Conservation (phyloP, 768 basidiomycete genomes). For the Agrocybe pediades region DNA sequence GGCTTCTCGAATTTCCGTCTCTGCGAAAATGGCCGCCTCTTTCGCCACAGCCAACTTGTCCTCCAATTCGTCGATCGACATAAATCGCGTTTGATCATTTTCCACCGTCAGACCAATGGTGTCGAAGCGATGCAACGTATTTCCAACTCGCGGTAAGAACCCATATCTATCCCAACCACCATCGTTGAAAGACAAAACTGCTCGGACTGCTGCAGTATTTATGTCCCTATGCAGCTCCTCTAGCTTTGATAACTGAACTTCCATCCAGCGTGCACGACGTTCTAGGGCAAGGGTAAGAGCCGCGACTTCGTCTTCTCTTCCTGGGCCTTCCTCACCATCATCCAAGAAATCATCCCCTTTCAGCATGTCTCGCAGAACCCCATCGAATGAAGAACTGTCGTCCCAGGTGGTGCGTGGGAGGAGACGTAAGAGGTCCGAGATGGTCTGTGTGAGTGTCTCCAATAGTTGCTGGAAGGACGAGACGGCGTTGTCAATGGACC, state of each 20-base stretch:
- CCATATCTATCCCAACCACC: constrained; percentile 77
- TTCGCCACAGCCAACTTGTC: constrained; percentile 70
- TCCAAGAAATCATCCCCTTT: constrained; percentile 88
- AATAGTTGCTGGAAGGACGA: constrained; percentile 88
- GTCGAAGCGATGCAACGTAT: constrained; percentile 70
- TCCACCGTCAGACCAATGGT: constrained; percentile 59
- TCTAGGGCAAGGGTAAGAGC: constrained; percentile 82
- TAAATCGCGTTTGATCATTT: constrained; percentile 44
- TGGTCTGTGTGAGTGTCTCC: constrained; percentile 88
- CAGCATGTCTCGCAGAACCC: constrained; percentile 84
- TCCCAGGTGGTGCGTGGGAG: constrained; percentile 91
- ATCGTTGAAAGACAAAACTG: constrained; percentile 82
- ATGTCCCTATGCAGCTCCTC: constrained; percentile 90
- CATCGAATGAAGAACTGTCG: constrained; percentile 87
- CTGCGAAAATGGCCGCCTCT: constrained; percentile 70
- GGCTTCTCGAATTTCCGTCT: constrained; percentile 71
- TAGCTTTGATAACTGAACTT: constrained; percentile 84
- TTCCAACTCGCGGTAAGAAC: constrained; percentile 70
- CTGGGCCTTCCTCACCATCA: constrained; percentile 63
- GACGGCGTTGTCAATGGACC: constrained; percentile 89
- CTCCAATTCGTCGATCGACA: constrained; percentile 76
- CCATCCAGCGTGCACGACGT: constrained; percentile 92
- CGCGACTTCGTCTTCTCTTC: constrained; percentile 82
- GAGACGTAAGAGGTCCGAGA: constrained; percentile 81
- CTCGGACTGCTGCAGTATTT: constrained; percentile 84